These are phyloP conservation scores for Nyssa sinensis DNA, from an alignment of 148 eudicot species.

Conservation along the genomic window DNA sequence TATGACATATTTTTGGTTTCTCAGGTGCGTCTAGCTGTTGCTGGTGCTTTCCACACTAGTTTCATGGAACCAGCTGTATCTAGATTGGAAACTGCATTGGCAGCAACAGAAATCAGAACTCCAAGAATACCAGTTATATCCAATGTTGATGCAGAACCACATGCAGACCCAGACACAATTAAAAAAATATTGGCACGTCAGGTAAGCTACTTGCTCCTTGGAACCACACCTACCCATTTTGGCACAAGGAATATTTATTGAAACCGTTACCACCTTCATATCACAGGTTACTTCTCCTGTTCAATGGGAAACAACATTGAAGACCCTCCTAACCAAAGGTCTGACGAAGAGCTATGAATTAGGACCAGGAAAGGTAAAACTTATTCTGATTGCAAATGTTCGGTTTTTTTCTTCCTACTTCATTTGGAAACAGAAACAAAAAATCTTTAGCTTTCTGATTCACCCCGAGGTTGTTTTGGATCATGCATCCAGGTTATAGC, in stretches of 20 bases:
- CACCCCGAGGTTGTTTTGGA: neutral
- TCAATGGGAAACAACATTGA: conserved; percentile 93
- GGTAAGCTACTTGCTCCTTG: conserved; percentile 33
- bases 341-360: conserved; percentile 81
- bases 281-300: conserved; percentile 87
- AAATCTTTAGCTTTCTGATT: neutral
- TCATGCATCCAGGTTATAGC: conserved; percentile 68
- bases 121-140: conserved; percentile 95
- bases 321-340: conserved; percentile 65
- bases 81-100: conserved; percentile 81
- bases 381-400: neutral
- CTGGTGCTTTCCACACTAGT: conserved; percentile 85
- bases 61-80: conserved; percentile 95
- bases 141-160: conserved; percentile 90
- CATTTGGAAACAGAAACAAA: neutral
- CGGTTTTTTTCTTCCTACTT: neutral
- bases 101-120: conserved; percentile 62
- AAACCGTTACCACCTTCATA: conserved; percentile 6
- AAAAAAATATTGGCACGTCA: conserved; percentile 86
- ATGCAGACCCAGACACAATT: conserved; percentile 80
- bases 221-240: no score
- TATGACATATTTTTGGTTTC: neutral
- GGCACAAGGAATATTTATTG: neutral
- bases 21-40: conserved; percentile 88
- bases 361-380: conserved; percentile 88